These are phyloP conservation scores for Lavandula angustifolia DNA, from an alignment of 257 asterid genomes.

Conservation along the genomic window DNA sequence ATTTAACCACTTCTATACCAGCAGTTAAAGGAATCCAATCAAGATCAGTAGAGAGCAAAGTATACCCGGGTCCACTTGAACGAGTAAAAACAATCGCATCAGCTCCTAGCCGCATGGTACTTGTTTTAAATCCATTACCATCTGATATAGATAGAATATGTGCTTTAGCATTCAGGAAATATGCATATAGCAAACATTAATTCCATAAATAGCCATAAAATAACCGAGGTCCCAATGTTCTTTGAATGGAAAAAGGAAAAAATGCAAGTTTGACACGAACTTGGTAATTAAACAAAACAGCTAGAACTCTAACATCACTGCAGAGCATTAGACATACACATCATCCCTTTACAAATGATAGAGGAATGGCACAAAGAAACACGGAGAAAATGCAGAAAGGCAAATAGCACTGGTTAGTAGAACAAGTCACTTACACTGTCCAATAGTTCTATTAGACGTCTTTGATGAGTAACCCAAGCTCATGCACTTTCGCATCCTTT, in stretches of 20 bases:
- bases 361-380: slow-evolving; percentile 22
- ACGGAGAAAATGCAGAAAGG: slow-evolving; percentile 26
- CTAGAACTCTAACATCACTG: slow-evolving; percentile 6
- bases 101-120: slow-evolving; percentile 96
- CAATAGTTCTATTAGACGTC: slow-evolving; percentile 75
- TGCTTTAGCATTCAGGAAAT: slow-evolving; percentile 30
- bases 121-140: slow-evolving; percentile 97
- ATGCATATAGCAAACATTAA: background rate
- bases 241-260: too few relatives aligned
- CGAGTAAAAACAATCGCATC: slow-evolving; percentile 88
- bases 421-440: slow-evolving; percentile 62
- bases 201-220: background rate
- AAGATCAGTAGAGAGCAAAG: slow-evolving; percentile 27
- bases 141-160: slow-evolving; percentile 53
- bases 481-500: slow-evolving; percentile 82
- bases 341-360: slow-evolving; percentile 17
- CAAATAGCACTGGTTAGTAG: slow-evolving; percentile 28
- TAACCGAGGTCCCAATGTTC: too few relatives aligned
- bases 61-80: slow-evolving; percentile 67
- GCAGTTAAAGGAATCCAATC: slow-evolving; percentile 26
- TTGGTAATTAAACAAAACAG: slow-evolving; percentile 2
- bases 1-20: slow-evolving; percentile 5
- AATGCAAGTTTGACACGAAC: too few relatives aligned
- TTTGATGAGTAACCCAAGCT: slow-evolving; percentile 93
- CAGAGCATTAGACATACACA: background rate